A percentile compares a stretch with the other conserved stretches of the same genome.
Evolutionary conservation across 176 grass and related monocot species (phyloP).

Genomic region (Carex pumila): DNA sequence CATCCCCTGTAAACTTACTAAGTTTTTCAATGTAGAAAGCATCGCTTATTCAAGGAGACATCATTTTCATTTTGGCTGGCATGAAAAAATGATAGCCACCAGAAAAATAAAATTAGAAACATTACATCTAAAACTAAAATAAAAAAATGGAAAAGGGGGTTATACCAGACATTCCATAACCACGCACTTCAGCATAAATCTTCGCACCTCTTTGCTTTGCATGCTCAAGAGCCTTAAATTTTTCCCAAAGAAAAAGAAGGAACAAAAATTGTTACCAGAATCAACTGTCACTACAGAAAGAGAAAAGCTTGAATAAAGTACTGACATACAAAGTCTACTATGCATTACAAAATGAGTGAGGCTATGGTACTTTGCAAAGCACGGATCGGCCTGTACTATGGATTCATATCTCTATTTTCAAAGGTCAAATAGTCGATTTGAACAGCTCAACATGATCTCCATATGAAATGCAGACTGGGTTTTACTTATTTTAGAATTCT

Average conservation of each 20-base stretch:
- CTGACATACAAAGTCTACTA: background rate
- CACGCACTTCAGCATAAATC: slow-evolving; percentile 92
- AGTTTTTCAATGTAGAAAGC: background rate
- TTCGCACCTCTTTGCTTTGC: slow-evolving; percentile 64
- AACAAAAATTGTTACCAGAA: background rate
- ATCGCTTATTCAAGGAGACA: background rate
- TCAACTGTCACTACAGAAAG: background rate
- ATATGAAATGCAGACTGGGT: no score
- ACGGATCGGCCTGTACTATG: no score
- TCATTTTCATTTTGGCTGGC: background rate
- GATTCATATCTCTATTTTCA: no score
- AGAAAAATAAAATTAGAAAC: background rate
- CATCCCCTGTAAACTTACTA: slow-evolving; percentile 54
- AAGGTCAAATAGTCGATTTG: no score
- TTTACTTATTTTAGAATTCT: no score
- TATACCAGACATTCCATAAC: slow-evolving; percentile 91
- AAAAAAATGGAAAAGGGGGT: background rate
- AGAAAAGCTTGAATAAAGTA: background rate
- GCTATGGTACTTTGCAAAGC: no score
- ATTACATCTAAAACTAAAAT: no score
- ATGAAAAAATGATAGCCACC: background rate
- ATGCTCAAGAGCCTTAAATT: slow-evolving; percentile 69
- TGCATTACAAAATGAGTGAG: background rate
- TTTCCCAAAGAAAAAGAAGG: background rate
- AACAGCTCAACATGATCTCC: no score